These are phyloP conservation scores for Laetiporus sulphureus DNA, from an alignment of 1,284 basidiomycete genomes.

Conservation along the genomic window DNA sequence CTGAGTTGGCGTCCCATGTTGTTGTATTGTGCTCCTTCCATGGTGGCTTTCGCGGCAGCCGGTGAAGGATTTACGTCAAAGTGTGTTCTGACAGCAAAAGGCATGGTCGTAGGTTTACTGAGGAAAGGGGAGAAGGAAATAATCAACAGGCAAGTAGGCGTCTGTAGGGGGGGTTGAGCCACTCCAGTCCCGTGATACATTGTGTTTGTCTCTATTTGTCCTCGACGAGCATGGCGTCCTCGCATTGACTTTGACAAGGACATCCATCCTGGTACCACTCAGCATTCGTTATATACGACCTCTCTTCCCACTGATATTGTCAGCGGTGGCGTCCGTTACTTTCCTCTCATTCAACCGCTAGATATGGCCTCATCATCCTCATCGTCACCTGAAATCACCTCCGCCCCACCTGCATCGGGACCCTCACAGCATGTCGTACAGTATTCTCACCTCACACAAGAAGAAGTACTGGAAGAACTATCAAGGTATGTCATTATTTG, in stretches of 20 bases:
- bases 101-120: neutral
- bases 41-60: slow-evolving; percentile 1
- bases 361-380: slow-evolving; percentile 53
- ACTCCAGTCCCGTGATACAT: neutral
- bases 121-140: neutral
- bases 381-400: slow-evolving; percentile 67
- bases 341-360: slow-evolving; percentile 20
- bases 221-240: slow-evolving; percentile 4
- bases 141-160: neutral
- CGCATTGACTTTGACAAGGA: slow-evolving; percentile 1
- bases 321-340: slow-evolving; percentile 35
- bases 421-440: slow-evolving; percentile 17
- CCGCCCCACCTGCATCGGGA: slow-evolving; percentile 38
- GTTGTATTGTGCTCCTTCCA: slow-evolving; percentile 14
- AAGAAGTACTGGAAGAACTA: slow-evolving; percentile 85
- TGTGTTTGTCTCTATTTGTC: slow-evolving; percentile 13
- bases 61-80: slow-evolving; percentile 1
- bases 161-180: too few relatives aligned
- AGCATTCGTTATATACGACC: slow-evolving; percentile 4
- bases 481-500: slow-evolving; percentile 53
- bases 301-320: slow-evolving; percentile 14
- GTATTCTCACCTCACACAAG: slow-evolving; percentile 33
- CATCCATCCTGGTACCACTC: slow-evolving; percentile 9
- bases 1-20: slow-evolving; percentile 19
- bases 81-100: neutral